These are phyloP conservation scores for Trifolium subterraneum DNA, from an alignment of 306 rosid genomes.

Conservation along the genomic window DNA sequence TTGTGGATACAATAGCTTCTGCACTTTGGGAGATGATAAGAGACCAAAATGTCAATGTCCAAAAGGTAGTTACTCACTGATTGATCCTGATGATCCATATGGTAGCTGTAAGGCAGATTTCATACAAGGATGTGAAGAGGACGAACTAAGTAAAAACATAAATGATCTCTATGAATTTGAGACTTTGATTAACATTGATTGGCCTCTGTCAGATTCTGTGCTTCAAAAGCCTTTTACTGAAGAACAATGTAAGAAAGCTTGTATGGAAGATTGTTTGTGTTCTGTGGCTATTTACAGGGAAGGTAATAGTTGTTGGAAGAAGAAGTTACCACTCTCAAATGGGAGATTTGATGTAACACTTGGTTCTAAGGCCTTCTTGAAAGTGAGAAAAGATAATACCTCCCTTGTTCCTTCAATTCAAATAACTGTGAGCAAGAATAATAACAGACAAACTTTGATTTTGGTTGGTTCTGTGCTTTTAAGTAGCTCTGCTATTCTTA, in stretches of 20 bases:
- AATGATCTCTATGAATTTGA: constrained; percentile 27
- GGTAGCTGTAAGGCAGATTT: background rate
- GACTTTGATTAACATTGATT: constrained; percentile 37
- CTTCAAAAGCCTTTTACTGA: constrained; percentile 14
- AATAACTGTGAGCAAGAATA: no score
- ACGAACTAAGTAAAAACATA: background rate
- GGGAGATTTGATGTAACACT: background rate
- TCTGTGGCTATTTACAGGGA: background rate
- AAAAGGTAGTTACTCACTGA: background rate
- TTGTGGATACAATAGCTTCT: constrained; percentile 51
- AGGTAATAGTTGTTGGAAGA: background rate
- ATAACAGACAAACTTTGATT: constrained; percentile 24
- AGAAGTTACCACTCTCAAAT: background rate
- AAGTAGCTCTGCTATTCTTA: constrained; percentile 49
- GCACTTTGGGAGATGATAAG: constrained; percentile 22
- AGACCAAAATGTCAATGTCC: constrained; percentile 51
- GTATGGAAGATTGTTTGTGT: constrained; percentile 55
- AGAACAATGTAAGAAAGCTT: constrained; percentile 47
- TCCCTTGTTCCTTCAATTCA: background rate
- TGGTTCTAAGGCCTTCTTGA: constrained; percentile 43
- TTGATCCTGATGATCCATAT: background rate
- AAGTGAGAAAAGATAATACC: constrained; percentile 50
- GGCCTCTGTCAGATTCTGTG: constrained; percentile 48
- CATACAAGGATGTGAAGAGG: background rate
- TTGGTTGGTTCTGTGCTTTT: constrained; percentile 48